A percentile compares a stretch with the other conserved stretches of the same genome.
These are phyloP conservation scores for Aleurites moluccanus DNA, from an alignment of 441 rosid genomes.

Conservation along the genomic window DNA sequence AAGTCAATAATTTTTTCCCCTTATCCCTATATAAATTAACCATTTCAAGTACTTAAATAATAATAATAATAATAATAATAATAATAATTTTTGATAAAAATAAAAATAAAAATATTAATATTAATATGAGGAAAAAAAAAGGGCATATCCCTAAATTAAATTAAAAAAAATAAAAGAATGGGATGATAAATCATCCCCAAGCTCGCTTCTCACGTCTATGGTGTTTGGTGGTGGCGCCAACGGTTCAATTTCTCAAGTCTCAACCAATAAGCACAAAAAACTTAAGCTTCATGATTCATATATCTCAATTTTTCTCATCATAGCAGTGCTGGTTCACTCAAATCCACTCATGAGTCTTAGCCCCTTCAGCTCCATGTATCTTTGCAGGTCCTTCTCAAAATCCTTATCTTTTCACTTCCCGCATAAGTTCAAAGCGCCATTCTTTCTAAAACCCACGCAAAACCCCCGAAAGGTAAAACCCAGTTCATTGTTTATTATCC, in stretches of 20 bases:
- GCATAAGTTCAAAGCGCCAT: slow-evolving; percentile 26
- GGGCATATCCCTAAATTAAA: no score
- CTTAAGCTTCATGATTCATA: not conserved
- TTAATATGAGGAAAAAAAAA: no score
- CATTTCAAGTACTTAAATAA: no score
- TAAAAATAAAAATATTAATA: no score
- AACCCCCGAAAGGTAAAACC: slow-evolving; percentile 32
- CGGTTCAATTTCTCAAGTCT: not conserved
- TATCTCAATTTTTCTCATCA: not conserved
- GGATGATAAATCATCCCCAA: not conserved
- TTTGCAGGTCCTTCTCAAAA: slow-evolving; percentile 36
- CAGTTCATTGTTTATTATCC: not conserved
- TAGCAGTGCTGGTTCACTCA: slow-evolving; percentile 15
- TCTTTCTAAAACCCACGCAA: slow-evolving; percentile 19
- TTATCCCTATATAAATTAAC: no score
- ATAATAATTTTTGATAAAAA: no score
- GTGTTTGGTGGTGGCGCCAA: slow-evolving; percentile 17
- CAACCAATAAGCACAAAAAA: not conserved
- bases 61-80: no score
- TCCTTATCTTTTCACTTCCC: slow-evolving; percentile 35
- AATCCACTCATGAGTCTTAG: slow-evolving; percentile 38
- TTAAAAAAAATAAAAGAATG: no score
- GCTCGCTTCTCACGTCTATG: not conserved
- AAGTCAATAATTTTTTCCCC: no score
- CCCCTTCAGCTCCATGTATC: slow-evolving; percentile 32